phyloP scores from a whole-genome alignment of 257 asterid species.

The Voacanga thouarsii region DNA sequence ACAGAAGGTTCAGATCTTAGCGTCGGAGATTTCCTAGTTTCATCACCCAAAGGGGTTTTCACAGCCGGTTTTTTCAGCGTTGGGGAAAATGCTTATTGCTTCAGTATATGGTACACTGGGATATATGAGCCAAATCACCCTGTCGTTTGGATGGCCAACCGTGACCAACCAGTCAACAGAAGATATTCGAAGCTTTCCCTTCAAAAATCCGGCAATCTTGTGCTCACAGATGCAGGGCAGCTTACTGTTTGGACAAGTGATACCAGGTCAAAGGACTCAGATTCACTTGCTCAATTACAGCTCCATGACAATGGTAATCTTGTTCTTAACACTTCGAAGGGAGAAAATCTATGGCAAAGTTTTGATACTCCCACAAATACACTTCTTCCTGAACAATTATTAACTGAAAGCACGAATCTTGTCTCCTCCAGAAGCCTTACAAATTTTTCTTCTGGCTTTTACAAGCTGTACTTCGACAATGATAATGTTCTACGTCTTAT shows the following conservation, averaged over 20 bases:
- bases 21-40: slow-evolving; percentile 14
- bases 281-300: not conserved
- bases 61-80: slow-evolving; percentile 28
- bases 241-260: slow-evolving; percentile 25
- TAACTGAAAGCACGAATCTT: slow-evolving; percentile 15
- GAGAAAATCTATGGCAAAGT: slow-evolving; percentile 33
- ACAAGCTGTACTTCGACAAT: slow-evolving; percentile 29
- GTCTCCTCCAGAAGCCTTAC: slow-evolving; percentile 29
- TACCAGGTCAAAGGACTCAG: not conserved
- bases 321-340: slow-evolving; percentile 13
- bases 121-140: slow-evolving; percentile 15
- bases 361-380: slow-evolving; percentile 35
- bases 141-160: slow-evolving; percentile 42
- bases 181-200: slow-evolving; percentile 17
- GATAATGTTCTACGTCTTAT: slow-evolving; percentile 31
- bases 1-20: slow-evolving; percentile 16
- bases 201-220: slow-evolving; percentile 22
- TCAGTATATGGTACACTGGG: slow-evolving; percentile 30
- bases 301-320: slow-evolving; percentile 38
- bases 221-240: slow-evolving; percentile 26
- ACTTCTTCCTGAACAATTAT: slow-evolving; percentile 33
- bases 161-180: slow-evolving; percentile 32
- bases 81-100: slow-evolving; percentile 31
- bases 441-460: slow-evolving; percentile 36
- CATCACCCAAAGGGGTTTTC: slow-evolving; percentile 21